Conservation (phyloP, 192 early-diverging fungal genomes). For the Umbelopsis ramanniana region DNA sequence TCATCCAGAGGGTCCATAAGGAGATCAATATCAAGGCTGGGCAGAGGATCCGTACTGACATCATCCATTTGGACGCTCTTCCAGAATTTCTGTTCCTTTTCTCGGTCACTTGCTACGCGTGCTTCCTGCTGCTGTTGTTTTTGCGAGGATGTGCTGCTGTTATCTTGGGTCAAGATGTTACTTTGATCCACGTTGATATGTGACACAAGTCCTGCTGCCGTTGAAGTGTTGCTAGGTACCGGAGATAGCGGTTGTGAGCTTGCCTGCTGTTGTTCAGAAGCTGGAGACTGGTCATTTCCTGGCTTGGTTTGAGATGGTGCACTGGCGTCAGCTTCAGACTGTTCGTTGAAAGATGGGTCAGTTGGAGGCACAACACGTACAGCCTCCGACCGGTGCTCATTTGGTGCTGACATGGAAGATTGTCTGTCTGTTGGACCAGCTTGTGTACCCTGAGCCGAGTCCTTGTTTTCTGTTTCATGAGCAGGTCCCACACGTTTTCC, state of each 20-base stretch:
- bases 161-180: background rate
- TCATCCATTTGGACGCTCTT: slow-evolving; percentile 10
- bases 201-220: slow-evolving; percentile 5
- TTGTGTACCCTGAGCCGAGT: no score
- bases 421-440: background rate
- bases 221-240: background rate
- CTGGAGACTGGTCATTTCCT: background rate
- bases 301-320: no score
- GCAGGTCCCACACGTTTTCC: slow-evolving; percentile 13
- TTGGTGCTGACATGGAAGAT: background rate
- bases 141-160: background rate
- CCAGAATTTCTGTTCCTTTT: slow-evolving; percentile 18
- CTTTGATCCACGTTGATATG: background rate
- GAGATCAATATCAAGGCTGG: background rate
- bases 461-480: background rate
- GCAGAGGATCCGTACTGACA: background rate
- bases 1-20: slow-evolving; percentile 70
- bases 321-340: background rate
- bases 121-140: background rate
- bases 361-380: background rate
- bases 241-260: background rate
- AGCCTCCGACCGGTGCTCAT: background rate
- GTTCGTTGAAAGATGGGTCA: background rate
- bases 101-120: background rate
- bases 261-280: background rate